Evolutionary conservation across 129 eudicot genomes (phyloP).

Genomic region (Chrysanthemum lavandulifolium): DNA sequence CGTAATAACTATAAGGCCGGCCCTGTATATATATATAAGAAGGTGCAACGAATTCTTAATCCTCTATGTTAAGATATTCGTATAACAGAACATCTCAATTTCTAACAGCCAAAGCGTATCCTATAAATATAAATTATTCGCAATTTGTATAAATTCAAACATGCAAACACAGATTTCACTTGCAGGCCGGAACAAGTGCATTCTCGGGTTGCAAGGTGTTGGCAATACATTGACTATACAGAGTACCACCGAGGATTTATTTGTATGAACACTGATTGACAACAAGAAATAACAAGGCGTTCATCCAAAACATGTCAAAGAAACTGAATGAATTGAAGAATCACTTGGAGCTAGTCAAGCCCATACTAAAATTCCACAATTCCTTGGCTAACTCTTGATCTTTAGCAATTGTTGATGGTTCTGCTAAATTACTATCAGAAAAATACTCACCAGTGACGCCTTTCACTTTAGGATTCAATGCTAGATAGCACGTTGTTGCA

Average conservation of each 20-base stretch:
- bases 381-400: conserved; percentile 27
- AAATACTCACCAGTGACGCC: conserved; percentile 27
- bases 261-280: neutral
- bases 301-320: neutral
- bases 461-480: conserved; percentile 29
- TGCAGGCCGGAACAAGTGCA: too few species aligned
- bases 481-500: conserved; percentile 27
- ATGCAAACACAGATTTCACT: too few species aligned
- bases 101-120: too few species aligned
- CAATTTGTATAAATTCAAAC: too few species aligned
- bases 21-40: too few species aligned
- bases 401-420: conserved; percentile 13
- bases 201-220: too few species aligned
- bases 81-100: too few species aligned
- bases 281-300: neutral
- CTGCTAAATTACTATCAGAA: conserved; percentile 23
- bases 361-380: conserved; percentile 26
- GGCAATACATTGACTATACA: neutral
- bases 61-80: too few species aligned
- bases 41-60: too few species aligned
- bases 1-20: too few species aligned
- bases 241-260: neutral
- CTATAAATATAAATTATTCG: too few species aligned
- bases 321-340: neutral
- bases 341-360: conserved; percentile 21